These are phyloP conservation scores for Raphanus raphanistrum DNA, from an alignment of 345 rosid species.

Conservation along the genomic window DNA sequence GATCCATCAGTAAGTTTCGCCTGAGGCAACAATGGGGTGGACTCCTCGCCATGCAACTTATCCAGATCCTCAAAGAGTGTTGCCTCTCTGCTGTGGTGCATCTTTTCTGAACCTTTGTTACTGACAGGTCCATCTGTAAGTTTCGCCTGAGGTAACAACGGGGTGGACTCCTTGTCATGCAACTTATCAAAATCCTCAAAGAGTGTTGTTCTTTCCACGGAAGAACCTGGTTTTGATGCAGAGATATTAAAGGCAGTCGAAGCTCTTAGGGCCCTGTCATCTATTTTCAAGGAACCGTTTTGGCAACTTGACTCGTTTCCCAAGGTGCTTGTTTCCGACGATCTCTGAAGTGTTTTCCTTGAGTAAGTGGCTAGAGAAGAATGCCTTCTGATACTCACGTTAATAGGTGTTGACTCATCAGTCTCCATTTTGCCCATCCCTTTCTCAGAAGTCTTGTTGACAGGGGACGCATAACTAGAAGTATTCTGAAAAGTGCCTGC, in stretches of 20 bases:
- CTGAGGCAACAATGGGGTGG: slow-evolving; percentile 40
- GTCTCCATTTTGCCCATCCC: slow-evolving; percentile 15
- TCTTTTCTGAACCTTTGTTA: slow-evolving; percentile 39
- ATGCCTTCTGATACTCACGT: slow-evolving; percentile 38
- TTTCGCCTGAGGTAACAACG: slow-evolving; percentile 43
- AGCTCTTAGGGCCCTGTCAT: slow-evolving; percentile 18
- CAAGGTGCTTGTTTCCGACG: slow-evolving; percentile 42
- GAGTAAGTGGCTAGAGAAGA: slow-evolving; percentile 47
- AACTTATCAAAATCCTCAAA: slow-evolving; percentile 37
- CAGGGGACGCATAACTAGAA: slow-evolving; percentile 8
- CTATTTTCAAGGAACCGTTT: slow-evolving; percentile 35
- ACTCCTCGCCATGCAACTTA: slow-evolving; percentile 35
- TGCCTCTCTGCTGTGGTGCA: slow-evolving; percentile 7
- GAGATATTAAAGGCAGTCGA: slow-evolving; percentile 24
- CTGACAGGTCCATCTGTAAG: slow-evolving; percentile 38
- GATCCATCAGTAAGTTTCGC: slow-evolving; percentile 43
- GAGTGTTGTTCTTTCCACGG: slow-evolving; percentile 25
- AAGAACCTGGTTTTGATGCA: slow-evolving; percentile 40
- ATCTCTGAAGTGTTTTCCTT: slow-evolving; percentile 49
- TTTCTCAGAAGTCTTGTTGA: slow-evolving; percentile 29
- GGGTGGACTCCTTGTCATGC: slow-evolving; percentile 36
- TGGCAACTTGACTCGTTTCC: slow-evolving; percentile 34
- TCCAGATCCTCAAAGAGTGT: slow-evolving; percentile 37
- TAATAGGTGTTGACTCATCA: slow-evolving; percentile 31
- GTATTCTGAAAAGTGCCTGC: slow-evolving; percentile 12